Conservation (phyloP, 129 eudicot genomes). For the Chrysanthemum seticuspe region DNA sequence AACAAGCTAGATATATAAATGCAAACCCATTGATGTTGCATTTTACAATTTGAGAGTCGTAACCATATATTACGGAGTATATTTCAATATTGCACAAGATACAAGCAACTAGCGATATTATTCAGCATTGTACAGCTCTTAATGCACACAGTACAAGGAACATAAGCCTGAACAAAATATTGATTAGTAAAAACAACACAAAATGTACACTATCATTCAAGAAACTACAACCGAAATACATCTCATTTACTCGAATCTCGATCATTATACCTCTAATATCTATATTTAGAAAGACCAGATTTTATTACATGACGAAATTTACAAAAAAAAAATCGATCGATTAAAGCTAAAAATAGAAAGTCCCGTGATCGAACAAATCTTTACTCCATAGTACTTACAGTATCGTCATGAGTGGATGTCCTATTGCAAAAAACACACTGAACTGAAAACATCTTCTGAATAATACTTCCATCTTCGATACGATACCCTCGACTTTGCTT, state of each 20-base stretch:
- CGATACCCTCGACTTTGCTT: constrained; percentile 64
- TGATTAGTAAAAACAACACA: neutral
- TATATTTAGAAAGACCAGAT: neutral
- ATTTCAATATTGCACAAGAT: too few species aligned
- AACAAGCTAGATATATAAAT: too few species aligned
- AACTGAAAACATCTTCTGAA: constrained; percentile 49
- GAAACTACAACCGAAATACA: neutral
- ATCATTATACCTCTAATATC: neutral
- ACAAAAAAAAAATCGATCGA: constrained; percentile 4
- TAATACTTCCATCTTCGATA: constrained; percentile 73
- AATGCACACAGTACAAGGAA: neutral
- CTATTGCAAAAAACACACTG: constrained; percentile 60
- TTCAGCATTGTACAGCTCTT: neutral
- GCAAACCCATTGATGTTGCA: neutral
- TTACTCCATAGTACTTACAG: neutral
- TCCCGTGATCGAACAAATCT: constrained; percentile 17
- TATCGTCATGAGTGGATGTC: constrained; percentile 20
- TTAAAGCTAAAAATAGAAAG: neutral
- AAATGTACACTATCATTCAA: neutral
- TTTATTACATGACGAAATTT: constrained; percentile 10
- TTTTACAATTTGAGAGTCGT: too few species aligned
- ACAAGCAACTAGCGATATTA: neutral
- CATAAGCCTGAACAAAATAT: neutral
- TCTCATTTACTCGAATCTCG: neutral
- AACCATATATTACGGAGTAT: too few species aligned